These are phyloP conservation scores for Cylindrotheca closterium DNA, from an alignment of 108 stramenopile genomes.

Conservation along the genomic window DNA sequence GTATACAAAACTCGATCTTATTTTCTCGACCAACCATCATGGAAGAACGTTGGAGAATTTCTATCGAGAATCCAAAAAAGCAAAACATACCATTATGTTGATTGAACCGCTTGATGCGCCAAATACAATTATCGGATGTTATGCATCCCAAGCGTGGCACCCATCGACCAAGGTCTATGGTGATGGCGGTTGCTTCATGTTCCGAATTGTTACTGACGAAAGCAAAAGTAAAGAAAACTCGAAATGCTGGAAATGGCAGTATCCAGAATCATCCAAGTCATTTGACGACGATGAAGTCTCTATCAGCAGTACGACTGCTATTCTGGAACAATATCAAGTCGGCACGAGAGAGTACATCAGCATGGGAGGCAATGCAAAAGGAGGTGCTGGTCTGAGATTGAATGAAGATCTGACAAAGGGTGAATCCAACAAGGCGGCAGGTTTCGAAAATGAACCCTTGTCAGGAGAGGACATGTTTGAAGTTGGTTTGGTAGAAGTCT, in stretches of 20 bases:
- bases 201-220: slow-evolving; percentile 38
- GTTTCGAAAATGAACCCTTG: slow-evolving; percentile 79
- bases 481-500: slow-evolving; percentile 77
- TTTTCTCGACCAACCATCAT: slow-evolving; percentile 77
- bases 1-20: slow-evolving; percentile 72
- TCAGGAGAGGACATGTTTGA: slow-evolving; percentile 50
- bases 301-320: slow-evolving; percentile 23
- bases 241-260: slow-evolving; percentile 73
- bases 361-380: slow-evolving; percentile 77
- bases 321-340: slow-evolving; percentile 79
- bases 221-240: slow-evolving; percentile 3
- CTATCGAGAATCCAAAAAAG: slow-evolving; percentile 46
- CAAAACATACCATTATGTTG: slow-evolving; percentile 69
- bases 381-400: slow-evolving; percentile 65
- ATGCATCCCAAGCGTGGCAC: slow-evolving; percentile 80
- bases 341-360: slow-evolving; percentile 57
- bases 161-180: slow-evolving; percentile 54
- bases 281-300: slow-evolving; percentile 7
- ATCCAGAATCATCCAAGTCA: slow-evolving; percentile 35
- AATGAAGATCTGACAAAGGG: slow-evolving; percentile 80
- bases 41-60: slow-evolving; percentile 74
- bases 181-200: slow-evolving; percentile 81
- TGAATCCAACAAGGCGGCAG: slow-evolving; percentile 58
- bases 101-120: slow-evolving; percentile 50
- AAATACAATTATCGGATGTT: slow-evolving; percentile 67